Evolutionary conservation across 768 basidiomycete genomes (phyloP), one percentile per base, ranked within the genome.

Genomic region (Podaxis sp.): DNA sequence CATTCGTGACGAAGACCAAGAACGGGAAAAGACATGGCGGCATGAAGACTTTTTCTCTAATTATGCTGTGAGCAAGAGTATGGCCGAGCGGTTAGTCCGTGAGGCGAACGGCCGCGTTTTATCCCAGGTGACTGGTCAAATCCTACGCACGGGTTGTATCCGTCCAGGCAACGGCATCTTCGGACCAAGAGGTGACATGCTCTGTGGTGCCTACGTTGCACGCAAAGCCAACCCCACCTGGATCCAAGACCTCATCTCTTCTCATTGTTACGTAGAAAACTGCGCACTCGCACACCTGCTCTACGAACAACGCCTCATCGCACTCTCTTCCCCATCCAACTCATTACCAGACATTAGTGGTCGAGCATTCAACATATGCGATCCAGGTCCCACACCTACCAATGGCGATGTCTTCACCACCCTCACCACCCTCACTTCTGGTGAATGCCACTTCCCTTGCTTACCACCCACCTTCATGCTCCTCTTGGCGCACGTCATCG

Each of bases 81-180:
- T 74, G 27, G 89, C 82, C 1, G 90, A 92, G 68, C 63, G 56
- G 64, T 67, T 64, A 69, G 82, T 70, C 64, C 82, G 73, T 57
- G 72, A 61, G 16, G 67, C 74, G 4, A 79, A 79, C 64, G 70
- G 68, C 18, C 50, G 64, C 72, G 18, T 62, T 62, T 5, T 72
- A 65, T 46, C 59, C 28, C 47, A 35, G 9, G 16, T 13, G 35
- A 5, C 23, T 25, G 10, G 21, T 57, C 65, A 62, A 21, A 66
- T 75, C 11, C 69, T 91, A 48, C 79, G 87, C 54, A 91, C 89
- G 6, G 89, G 90, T 0, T 87, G 83, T 62, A 76, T 92, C 46
- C 83, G 90, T n/a, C 90, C 90, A 2, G 89, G 90, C 0, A 91
- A 91, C 62, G 89, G 87, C 0, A 72, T 90, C 3, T 92, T 83